Evolutionary conservation across 2,329 filamentous ascomycete genomes (phyloP), one percentile per base, ranked within the genome.

Genomic region (Rosellinia necatrix): DNA sequence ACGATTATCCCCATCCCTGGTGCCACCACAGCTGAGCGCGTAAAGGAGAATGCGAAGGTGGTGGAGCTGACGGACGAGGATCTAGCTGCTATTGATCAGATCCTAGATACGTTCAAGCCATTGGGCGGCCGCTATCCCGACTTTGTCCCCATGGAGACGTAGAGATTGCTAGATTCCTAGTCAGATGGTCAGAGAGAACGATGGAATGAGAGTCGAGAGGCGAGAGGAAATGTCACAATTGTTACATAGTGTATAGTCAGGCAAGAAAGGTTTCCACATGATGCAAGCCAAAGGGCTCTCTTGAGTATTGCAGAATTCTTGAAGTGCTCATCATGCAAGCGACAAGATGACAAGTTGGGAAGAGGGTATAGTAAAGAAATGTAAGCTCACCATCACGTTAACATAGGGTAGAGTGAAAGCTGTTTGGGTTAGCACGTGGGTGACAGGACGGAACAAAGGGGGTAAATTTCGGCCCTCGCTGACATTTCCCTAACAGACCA

Each of bases 1-100:
- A 70, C 66, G 13, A 81, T 89, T 58, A 81, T 90, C 47, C 86
- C 86, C 5, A 88, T 90, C 58, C 87, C 87, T 0, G 87, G 87
- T 2, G 81, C 86, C 7, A 83, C 82, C 0, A 83, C 77, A 4
- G 74, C 72, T 8, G 77, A 74, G 32, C 76, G 85, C 19, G 77
- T 89, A 9, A 64, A 74, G n/a, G 86, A 89, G 75, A 90, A 90
- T 63, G 71, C 76, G 27, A 78, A 75, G 56, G 61, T 74, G 30
- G 72, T 85, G 4, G 72, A 78, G 1, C 67, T 87, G 41, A 78
- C 72, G 1, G 73, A 77, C 2, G 75, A 75, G 4, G 84, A 86
- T 60, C 66, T 83, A 68, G 67, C 65, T 5, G 75, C 78, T 60
- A 80, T 86, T 46, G 78, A 83, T 44, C 64, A 66, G 13, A 76